Evolutionary conservation across 371 early-diverging fungal genomes (phyloP), one percentile per base, ranked within the genome.

Genomic region (Mortierella sp.): DNA sequence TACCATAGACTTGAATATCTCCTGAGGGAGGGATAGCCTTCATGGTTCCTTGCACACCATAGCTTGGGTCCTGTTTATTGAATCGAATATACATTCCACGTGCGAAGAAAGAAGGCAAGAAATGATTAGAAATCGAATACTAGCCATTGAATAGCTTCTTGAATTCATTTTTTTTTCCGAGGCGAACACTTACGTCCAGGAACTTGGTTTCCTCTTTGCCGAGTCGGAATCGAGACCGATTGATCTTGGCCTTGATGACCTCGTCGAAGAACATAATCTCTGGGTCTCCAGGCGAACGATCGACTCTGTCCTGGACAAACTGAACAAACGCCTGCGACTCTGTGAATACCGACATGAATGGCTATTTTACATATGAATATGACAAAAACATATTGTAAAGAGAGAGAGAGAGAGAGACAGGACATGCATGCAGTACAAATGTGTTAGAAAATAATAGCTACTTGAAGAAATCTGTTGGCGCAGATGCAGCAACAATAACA

Each of bases 231-330:
- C 92, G 93, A 7, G 95, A 95, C 72, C 96, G 88, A 76, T 96
- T 96, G 48, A 95, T 82, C 82, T 96, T 96, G 24, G 94, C 91
- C 76, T 95, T 96, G 84, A 96, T 95, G 55, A 91, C 90, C 82
- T 96, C 96, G 80, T 95, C 95, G 89, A 96, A 96, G 73, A 95
- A 93, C 21, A 95, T 88, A n/a, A 95, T 91, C 76, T 95, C 95
- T 21, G 94, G 93, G 70, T 96, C 95, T 49, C 90, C 90, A 6
- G 88, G 84, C 10, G 94, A 88, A 14, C 94, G 91, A 24, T 93
- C 90, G 24, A 95, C 83, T 49, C 96, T 85, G 73, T 96, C 95
- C 27, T 93, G 91, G 1, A 95, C 94, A 82, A 96, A 96, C 71
- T 96, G 97, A 0, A 93, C 92, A 87, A 96, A 96, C 82, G 96